These are phyloP conservation scores for Auriculariales sp. DNA, from an alignment of 768 basidiomycete species.

Conservation along the genomic window DNA sequence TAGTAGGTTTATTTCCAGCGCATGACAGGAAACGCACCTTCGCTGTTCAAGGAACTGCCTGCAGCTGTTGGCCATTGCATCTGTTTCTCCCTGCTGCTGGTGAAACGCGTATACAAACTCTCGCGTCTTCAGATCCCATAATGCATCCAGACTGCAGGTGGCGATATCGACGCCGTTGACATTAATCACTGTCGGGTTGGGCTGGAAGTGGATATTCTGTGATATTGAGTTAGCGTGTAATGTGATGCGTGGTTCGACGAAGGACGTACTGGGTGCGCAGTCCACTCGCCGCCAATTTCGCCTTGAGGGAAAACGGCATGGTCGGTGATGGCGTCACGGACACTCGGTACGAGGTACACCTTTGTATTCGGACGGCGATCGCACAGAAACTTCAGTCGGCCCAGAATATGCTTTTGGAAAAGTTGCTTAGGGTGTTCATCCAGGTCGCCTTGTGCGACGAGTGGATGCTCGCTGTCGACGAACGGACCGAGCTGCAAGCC, in stretches of 20 bases:
- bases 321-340: constrained; percentile 63
- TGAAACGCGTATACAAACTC: constrained; percentile 44
- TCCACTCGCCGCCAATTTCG: constrained; percentile 30
- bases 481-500: constrained; percentile 74
- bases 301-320: constrained; percentile 81
- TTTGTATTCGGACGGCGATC: constrained; percentile 49
- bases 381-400: constrained; percentile 42
- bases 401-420: constrained; percentile 51
- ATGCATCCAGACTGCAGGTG: constrained; percentile 67
- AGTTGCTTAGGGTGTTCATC: constrained; percentile 48
- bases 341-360: constrained; percentile 68
- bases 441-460: constrained; percentile 60
- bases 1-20: background rate
- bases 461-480: constrained; percentile 61
- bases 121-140: constrained; percentile 82
- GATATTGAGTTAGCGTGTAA: background rate
- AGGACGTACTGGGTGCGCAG: constrained; percentile 35
- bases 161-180: constrained; percentile 74
- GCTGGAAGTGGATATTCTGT: constrained; percentile 64
- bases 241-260: background rate
- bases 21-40: constrained; percentile 33
- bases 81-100: constrained; percentile 34
- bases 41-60: constrained; percentile 77
- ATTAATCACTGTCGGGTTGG: constrained; percentile 79
- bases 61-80: constrained; percentile 66